phyloP scores from a whole-genome alignment of 2,329 filamentous ascomycete genomes.

The Aspergillus transmontanensis region DNA sequence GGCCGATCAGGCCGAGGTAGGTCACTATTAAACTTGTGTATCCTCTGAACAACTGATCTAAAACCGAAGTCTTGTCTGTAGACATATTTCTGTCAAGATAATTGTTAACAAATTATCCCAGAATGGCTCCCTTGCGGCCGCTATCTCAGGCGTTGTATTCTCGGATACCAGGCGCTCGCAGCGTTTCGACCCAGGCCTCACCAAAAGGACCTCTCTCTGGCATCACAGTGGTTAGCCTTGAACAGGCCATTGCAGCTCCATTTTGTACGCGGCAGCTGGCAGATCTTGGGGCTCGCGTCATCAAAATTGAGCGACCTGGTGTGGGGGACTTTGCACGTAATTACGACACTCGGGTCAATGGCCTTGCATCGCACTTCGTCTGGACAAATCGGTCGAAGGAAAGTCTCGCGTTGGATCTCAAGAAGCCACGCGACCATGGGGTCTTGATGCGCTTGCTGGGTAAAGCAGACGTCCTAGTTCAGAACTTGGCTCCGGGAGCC shows the following conservation, averaged over 20 bases:
- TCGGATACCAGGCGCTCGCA: not conserved
- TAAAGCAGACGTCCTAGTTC: constrained; percentile 55
- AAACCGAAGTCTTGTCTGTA: not conserved
- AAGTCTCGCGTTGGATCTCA: constrained; percentile 55
- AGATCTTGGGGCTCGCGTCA: constrained; percentile 57
- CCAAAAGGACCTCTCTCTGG: constrained; percentile 41
- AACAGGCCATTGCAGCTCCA: constrained; percentile 58
- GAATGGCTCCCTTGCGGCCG: not conserved
- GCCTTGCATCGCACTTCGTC: constrained; percentile 57
- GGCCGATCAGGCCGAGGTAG: not conserved
- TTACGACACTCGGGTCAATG: constrained; percentile 55
- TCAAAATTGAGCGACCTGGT: constrained; percentile 57
- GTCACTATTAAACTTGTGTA: not conserved
- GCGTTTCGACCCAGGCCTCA: constrained; percentile 8
- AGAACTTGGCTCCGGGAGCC: constrained; percentile 57
- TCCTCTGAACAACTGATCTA: not conserved
- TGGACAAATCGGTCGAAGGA: constrained; percentile 60
- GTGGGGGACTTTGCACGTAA: constrained; percentile 57
- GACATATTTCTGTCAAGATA: not conserved
- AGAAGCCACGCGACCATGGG: constrained; percentile 46
- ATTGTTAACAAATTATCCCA: not conserved
- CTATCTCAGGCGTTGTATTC: not conserved
- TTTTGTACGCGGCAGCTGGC: constrained; percentile 59
- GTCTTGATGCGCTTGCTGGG: constrained; percentile 48
- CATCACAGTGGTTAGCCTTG: constrained; percentile 55